Evolutionary conservation across 306 rosid genomes (phyloP).

Genomic region (Inga oerstediana): DNA sequence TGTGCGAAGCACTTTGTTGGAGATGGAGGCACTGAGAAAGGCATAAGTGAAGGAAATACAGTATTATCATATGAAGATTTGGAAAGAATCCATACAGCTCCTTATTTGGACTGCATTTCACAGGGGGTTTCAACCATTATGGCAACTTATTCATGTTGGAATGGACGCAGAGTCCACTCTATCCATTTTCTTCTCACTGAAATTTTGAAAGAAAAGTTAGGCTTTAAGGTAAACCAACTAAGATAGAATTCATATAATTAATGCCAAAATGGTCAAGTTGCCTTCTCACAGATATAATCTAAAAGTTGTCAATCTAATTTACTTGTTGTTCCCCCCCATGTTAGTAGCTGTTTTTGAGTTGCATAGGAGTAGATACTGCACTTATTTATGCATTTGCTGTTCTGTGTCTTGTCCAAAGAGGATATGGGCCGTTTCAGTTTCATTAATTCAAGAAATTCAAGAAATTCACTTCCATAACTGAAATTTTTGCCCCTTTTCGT

Average conservation of each 20-base stretch:
- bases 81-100: conserved; percentile 83
- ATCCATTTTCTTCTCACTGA: conserved; percentile 71
- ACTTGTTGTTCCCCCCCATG: not conserved
- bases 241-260: too few relatives aligned
- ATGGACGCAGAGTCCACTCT: conserved; percentile 66
- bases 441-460: not conserved
- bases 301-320: too few relatives aligned
- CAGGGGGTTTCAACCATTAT: conserved; percentile 85
- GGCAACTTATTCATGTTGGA: conserved; percentile 92
- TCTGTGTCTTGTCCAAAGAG: conserved; percentile 9
- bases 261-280: not conserved
- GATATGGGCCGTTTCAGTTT: not conserved
- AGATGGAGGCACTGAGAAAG: conserved; percentile 88
- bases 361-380: not conserved
- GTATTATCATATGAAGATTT: conserved; percentile 66
- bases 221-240: conserved; percentile 63
- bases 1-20: conserved; percentile 98
- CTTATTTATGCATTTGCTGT: conserved; percentile 1
- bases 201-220: conserved; percentile 73
- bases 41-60: conserved; percentile 83
- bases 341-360: not conserved
- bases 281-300: not conserved
- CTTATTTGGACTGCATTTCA: conserved; percentile 84
- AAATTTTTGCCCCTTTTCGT: conserved; percentile 16
- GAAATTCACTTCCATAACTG: not conserved